Evolutionary conservation across 148 eudicot genomes (phyloP), one percentile per base, ranked within the genome.

Genomic region (Gaultheria prostrata): DNA sequence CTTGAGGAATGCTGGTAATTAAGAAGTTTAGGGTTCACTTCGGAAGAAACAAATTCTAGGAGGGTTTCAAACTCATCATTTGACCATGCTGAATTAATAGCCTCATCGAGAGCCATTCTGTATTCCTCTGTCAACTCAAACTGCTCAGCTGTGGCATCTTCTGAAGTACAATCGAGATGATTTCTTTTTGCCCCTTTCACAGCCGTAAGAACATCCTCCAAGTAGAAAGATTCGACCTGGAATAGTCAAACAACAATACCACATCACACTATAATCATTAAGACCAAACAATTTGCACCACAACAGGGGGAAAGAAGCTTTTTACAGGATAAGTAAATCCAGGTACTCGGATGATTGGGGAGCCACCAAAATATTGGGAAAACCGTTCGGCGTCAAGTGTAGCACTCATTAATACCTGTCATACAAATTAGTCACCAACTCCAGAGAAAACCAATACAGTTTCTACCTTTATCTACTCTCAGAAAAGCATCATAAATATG

Each of bases 291-390:
- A 77, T 21, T 17, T 14, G 61, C 50, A 77, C 17, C 3, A 85
- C 51, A 46, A 14, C 79, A 21, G 17, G 20, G 54, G 39, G 54
- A 76, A 35, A 35, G 4, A 84, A 67, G 78, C 73, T 28, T 61
- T 85, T 91, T 93, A 97, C 99, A 89, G 98, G 98, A 90, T 97
- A 90, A 82, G 99, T 97, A 84, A 97, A 97, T 18, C 99, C 98
- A 45, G 99, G 99, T 71, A 95, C 98, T 59, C 90, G 92, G 86
- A 97, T 93, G 77, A 95, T 80, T 39, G 99, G 96, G 78, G 94
- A 93, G 88, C 96, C 98, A 84, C 99, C 98, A 90, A 97, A 97
- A 86, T 97, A 97, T 63, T 90, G 82, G 65, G 99, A 95, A 88
- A 93, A 97, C 24, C 98, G 92, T 86, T 97, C 99, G 61, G 99